Conservation (phyloP, 2,329 filamentous ascomycete species). For the Dactylellina cionopaga region DNA sequence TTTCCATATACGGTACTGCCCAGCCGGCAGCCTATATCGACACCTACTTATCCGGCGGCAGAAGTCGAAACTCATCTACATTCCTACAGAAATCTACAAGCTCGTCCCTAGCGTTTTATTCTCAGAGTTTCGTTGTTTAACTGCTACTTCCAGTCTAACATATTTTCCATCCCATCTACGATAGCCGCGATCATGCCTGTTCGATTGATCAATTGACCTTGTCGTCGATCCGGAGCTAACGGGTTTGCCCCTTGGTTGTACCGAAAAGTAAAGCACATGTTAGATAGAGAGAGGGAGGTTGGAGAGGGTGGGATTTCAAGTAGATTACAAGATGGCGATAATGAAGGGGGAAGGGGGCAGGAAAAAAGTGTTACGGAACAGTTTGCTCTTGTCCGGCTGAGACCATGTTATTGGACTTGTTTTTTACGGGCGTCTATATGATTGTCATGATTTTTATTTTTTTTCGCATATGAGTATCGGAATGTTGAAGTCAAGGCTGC, state of each 20-base stretch:
- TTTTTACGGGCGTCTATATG: background rate
- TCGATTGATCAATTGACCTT: constrained; percentile 15
- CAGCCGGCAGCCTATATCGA: constrained; percentile 50
- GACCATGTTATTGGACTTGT: background rate
- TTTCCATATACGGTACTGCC: constrained; percentile 47
- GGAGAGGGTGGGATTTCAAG: constrained; percentile 10
- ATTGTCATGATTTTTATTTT: background rate
- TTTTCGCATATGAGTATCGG: background rate
- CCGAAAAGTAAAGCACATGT: constrained; percentile 37
- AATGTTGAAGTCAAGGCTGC: too few relatives aligned
- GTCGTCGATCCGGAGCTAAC: constrained; percentile 40
- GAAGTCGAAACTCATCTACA: constrained; percentile 26
- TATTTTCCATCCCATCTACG: constrained; percentile 14
- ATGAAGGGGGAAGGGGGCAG: constrained; percentile 5
- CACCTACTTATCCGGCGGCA: constrained; percentile 50
- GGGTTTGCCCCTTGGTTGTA: constrained; percentile 37
- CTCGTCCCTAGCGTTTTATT: constrained; percentile 8
- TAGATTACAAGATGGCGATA: constrained; percentile 24
- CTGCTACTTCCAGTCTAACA: constrained; percentile 22
- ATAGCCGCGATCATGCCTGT: constrained; percentile 30
- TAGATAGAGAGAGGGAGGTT: background rate
- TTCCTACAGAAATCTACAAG: constrained; percentile 8
- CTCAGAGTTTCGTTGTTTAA: background rate
- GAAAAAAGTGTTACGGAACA: constrained; percentile 18
- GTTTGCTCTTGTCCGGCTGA: constrained; percentile 12